phyloP scores from a whole-genome alignment of 768 basidiomycete genomes.

The Tylopilus intermedius region DNA sequence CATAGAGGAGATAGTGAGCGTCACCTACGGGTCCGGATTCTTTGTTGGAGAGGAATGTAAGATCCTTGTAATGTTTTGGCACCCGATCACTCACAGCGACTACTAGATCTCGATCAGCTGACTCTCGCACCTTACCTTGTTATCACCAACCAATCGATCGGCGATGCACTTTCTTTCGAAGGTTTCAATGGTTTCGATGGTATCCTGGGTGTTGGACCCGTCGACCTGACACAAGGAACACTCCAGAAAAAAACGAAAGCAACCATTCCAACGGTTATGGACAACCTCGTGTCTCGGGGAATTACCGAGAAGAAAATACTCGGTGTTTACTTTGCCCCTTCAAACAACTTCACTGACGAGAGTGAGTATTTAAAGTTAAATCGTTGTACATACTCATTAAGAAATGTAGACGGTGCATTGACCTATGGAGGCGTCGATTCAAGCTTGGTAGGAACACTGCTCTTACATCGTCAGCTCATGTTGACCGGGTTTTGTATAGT shows the following conservation, averaged over 20 bases:
- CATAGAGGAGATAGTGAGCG: constrained; percentile 17
- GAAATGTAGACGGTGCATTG: constrained; percentile 20
- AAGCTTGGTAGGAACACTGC: constrained; percentile 9
- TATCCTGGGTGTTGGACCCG: constrained; percentile 27
- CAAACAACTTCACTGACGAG: constrained; percentile 11
- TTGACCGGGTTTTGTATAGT: constrained; percentile 8
- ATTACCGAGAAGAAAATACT: constrained; percentile 14
- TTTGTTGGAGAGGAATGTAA: constrained; percentile 35
- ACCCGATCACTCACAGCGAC: too few species aligned
- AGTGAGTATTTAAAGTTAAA: constrained; percentile 6
- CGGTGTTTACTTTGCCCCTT: constrained; percentile 22
- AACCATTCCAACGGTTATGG: constrained; percentile 23
- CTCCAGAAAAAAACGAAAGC: neutral
- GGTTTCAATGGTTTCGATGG: constrained; percentile 23
- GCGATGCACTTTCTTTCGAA: constrained; percentile 12
- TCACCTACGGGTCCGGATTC: constrained; percentile 9
- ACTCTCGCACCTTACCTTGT: constrained; percentile 21
- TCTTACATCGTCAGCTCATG: neutral
- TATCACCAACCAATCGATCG: constrained; percentile 28
- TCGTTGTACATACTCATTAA: neutral
- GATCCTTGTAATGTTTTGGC: neutral
- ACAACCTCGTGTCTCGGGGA: constrained; percentile 22
- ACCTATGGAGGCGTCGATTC: constrained; percentile 24
- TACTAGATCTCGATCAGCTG: constrained; percentile 6
- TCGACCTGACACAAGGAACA: constrained; percentile 12